phyloP scores from a whole-genome alignment of 768 basidiomycete species.

The Trametes punicea region DNA sequence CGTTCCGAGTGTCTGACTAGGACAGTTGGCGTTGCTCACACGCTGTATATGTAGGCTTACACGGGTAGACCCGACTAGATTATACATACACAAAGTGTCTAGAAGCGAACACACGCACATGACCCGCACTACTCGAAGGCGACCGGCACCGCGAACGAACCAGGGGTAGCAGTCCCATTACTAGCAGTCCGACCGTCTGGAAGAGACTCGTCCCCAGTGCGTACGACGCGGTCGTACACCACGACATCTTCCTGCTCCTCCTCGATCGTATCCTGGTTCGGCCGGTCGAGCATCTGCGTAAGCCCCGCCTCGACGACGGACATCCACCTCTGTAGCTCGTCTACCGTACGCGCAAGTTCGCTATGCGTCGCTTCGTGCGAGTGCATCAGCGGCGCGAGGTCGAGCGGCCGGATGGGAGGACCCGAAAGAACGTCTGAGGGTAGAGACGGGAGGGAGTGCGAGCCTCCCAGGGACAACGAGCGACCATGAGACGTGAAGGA shows the following conservation, averaged over 20 bases:
- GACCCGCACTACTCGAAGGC: conserved; percentile 6
- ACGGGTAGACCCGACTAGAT: not conserved
- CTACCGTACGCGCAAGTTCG: conserved; percentile 71
- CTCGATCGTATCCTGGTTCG: conserved; percentile 51
- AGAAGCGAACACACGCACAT: not conserved
- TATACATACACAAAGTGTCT: conserved; percentile 13
- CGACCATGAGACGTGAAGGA: conserved; percentile 21
- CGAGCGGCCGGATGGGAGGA: conserved; percentile 59
- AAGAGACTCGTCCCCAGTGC: not conserved
- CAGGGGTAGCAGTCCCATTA: conserved; percentile 3
- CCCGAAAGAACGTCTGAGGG: conserved; percentile 30
- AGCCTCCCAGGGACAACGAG: conserved; percentile 25
- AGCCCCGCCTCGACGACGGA: conserved; percentile 71
- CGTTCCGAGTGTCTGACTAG: not conserved
- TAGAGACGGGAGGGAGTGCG: conserved; percentile 22
- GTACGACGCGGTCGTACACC: conserved; percentile 8
- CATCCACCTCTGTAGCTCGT: conserved; percentile 75
- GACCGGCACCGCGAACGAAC: conserved; percentile 11
- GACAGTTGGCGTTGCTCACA: not conserved
- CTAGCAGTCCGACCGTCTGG: conserved; percentile 8
- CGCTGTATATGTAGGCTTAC: not conserved
- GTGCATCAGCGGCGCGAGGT: conserved; percentile 56
- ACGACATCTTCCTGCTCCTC: conserved; percentile 44
- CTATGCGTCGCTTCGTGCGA: conserved; percentile 56
- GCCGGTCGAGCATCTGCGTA: conserved; percentile 56